Percentiles rank a stretch among this genome's conserved stretches.
Conservation (phyloP, 345 rosid genomes). For the Aquilaria malaccensis region DNA sequence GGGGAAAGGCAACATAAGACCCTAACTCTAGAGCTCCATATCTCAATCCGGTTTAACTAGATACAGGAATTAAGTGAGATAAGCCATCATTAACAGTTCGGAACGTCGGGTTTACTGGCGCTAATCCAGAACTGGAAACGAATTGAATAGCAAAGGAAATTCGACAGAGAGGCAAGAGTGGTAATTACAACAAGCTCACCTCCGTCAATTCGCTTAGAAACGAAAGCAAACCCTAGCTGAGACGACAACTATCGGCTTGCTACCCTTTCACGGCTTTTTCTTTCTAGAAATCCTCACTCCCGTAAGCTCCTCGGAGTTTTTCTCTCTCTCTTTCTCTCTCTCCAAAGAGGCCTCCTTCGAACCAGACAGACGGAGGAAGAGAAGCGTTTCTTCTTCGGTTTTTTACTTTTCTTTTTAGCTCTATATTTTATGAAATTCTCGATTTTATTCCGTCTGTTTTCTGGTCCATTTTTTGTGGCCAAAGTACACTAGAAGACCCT, state of each 20-base stretch:
- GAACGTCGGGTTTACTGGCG: constrained; percentile 10
- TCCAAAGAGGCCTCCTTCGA: constrained; percentile 17
- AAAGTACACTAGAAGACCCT: too few species aligned
- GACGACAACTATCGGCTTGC: neutral
- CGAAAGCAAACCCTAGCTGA: constrained; percentile 32
- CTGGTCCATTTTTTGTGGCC: too few species aligned
- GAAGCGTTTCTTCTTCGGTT: constrained; percentile 25
- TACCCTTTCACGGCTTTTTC: neutral
- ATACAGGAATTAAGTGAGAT: constrained; percentile 10
- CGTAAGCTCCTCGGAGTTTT: constrained; percentile 3
- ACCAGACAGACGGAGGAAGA: constrained; percentile 20
- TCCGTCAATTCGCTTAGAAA: constrained; percentile 4
- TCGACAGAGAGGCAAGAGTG: neutral
- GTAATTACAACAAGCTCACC: constrained; percentile 20
- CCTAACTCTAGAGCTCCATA: constrained; percentile 17
- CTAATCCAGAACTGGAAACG: constrained; percentile 10
- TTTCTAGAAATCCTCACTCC: constrained; percentile 9
- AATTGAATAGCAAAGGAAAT: constrained; percentile 6
- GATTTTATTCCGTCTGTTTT: neutral
- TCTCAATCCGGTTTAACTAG: neutral
- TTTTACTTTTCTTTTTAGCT: neutral
- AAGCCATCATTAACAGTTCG: constrained; percentile 9
- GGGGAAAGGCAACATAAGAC: constrained; percentile 15
- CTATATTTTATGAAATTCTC: neutral
- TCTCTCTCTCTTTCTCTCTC: constrained; percentile 11